phyloP scores from a whole-genome alignment of 345 rosid species.

The Melaleuca quinquenervia region DNA sequence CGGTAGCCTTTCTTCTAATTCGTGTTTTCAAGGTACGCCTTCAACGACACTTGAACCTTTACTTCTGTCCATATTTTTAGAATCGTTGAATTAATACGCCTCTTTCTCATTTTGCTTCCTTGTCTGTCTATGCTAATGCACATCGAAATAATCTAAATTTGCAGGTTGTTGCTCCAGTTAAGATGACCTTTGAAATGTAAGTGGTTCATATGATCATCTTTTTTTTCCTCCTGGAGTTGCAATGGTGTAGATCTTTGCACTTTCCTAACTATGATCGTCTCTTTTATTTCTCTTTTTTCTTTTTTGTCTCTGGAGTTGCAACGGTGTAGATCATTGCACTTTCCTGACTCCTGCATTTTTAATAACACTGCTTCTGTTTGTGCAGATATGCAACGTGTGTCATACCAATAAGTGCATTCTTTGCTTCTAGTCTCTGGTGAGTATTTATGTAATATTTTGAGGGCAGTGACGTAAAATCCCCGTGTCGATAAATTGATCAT shows the following conservation, averaged over 20 bases:
- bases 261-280: not conserved
- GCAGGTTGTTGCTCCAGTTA: slow-evolving; percentile 93
- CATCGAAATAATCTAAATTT: not conserved
- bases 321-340: not conserved
- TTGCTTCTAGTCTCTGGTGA: slow-evolving; percentile 98
- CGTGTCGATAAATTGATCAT: not conserved
- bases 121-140: not conserved
- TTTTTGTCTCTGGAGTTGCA: not conserved
- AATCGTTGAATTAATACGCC: not conserved
- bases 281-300: not conserved
- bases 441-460: slow-evolving; percentile 1
- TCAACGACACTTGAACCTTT: not conserved
- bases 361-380: not conserved
- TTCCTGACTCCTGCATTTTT: not conserved
- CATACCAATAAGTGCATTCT: slow-evolving; percentile 89
- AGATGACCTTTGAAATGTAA: slow-evolving; percentile 94
- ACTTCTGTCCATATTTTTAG: not conserved
- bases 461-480: not conserved
- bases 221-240: not conserved
- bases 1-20: slow-evolving; percentile 64
- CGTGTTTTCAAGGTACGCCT: slow-evolving; percentile 85
- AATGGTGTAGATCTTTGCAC: not conserved
- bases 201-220: slow-evolving; percentile 3
- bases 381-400: slow-evolving; percentile 89
- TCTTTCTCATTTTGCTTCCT: not conserved